Base-by-base conservation (phyloP, 306 rosid species). In the Luffa acutangula region DNA sequence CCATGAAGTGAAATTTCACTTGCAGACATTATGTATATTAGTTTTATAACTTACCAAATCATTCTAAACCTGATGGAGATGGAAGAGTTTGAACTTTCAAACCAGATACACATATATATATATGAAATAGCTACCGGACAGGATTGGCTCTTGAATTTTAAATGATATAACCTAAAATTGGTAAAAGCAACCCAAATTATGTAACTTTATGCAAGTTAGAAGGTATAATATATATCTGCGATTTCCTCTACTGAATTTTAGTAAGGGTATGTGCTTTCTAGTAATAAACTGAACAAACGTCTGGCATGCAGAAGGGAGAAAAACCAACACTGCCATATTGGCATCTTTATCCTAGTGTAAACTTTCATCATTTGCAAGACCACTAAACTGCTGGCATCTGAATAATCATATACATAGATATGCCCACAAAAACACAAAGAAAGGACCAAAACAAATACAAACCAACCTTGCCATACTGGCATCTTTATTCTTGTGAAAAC, bases 401-500 rank as follows among this genome's bases (percentile, higher is more conserved):
- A 21, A 58, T 9, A 58, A 58, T 21, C 14, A n/a, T 7, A 57
- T 21, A 12, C 21, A 65, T 36, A 17, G 25, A 36, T 5, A 65
- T 17, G 25, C 72, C 73, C 33, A 66, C 49, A 39, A 39, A 41
- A 37, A 18, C 51, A 37, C 31, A 20, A 18, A 66, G 73, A 39
- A 66, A 66, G 13, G 31, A 67, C 51, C n/a, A 18, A 70, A 70
- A 21, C 58, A 75, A 78, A 72, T 59, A 65, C 78, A 78, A 78
- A 78, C 65, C 59, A 45, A 95, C 99, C 96, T 89, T 59, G 93
- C 73, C 11, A 73, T 78, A 73, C 72, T 80, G 53, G 82, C 45
- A 65, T 88, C 93, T 78, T 77, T 59, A 80, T 83, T 84, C 54
- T 86, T 80, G 46, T 83, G 79, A 82, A 81, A 83, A 79, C 78